These are phyloP conservation scores for Monosporascus sp. DNA, from an alignment of 2,329 filamentous ascomycete genomes.

Conservation along the genomic window DNA sequence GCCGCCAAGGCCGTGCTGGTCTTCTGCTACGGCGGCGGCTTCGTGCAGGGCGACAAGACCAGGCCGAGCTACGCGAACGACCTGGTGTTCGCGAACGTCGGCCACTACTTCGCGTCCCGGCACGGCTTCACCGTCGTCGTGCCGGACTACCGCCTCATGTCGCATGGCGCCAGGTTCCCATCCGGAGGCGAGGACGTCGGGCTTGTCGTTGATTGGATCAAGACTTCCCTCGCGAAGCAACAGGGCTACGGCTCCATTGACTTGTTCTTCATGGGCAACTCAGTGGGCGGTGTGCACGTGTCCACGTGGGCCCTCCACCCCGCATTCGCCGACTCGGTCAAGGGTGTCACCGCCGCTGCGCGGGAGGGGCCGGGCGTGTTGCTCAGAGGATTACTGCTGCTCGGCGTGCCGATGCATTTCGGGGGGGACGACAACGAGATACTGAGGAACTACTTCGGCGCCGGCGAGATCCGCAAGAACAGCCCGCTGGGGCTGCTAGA, in stretches of 20 bases:
- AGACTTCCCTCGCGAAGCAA: slow-evolving; percentile 11
- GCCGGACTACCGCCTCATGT: slow-evolving; percentile 32
- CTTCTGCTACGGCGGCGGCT: slow-evolving; percentile 29
- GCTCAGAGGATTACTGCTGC: slow-evolving; percentile 15
- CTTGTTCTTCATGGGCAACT: slow-evolving; percentile 34
- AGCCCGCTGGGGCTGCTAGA: slow-evolving; percentile 15
- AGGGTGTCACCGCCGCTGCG: slow-evolving; percentile 4
- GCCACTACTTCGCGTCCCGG: slow-evolving; percentile 31
- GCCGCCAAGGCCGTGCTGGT: slow-evolving; percentile 19
- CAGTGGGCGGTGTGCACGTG: slow-evolving; percentile 33
- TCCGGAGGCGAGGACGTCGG: slow-evolving; percentile 34
- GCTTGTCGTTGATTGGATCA: slow-evolving; percentile 30
- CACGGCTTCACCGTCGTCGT: slow-evolving; percentile 30
- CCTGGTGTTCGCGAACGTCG: slow-evolving; percentile 31
- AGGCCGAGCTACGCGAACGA: slow-evolving; percentile 18
- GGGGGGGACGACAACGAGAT: slow-evolving; percentile 13
- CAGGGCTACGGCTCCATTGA: slow-evolving; percentile 23
- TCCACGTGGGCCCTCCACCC: slow-evolving; percentile 29
- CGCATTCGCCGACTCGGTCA: slow-evolving; percentile 14
- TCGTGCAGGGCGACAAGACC: slow-evolving; percentile 27
- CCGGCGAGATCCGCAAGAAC: slow-evolving; percentile 15
- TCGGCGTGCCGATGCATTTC: slow-evolving; percentile 23
- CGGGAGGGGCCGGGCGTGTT: slow-evolving; percentile 7
- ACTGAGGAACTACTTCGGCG: slow-evolving; percentile 17
- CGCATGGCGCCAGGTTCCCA: slow-evolving; percentile 33